Conservation (phyloP, 2,329 filamentous ascomycete genomes). For the Penicillium sp. region DNA sequence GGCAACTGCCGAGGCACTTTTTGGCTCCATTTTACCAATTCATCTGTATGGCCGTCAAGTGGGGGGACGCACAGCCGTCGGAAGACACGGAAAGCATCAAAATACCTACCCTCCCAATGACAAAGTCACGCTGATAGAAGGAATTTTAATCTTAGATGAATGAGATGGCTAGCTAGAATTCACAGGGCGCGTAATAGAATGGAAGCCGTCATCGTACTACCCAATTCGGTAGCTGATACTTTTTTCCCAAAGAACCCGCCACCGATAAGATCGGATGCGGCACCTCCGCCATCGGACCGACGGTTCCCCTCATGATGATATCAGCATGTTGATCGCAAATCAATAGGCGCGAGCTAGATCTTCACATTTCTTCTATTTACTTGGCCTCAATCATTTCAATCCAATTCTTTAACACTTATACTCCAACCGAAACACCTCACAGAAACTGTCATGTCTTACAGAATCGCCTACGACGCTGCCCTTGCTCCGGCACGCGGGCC, state of each 20-base stretch:
- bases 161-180: neutral
- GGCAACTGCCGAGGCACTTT: neutral
- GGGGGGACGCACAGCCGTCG: constrained; percentile 7
- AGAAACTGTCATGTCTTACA: constrained; percentile 37
- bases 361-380: neutral
- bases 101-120: neutral
- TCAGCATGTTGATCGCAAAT: constrained; percentile 3
- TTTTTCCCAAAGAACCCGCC: neutral
- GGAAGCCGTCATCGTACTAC: too few relatives aligned
- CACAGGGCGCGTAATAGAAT: too few relatives aligned
- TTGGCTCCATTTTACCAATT: neutral
- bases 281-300: constrained; percentile 20
- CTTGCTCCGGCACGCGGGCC: constrained; percentile 32
- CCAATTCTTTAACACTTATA: neutral
- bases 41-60: neutral
- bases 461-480: constrained; percentile 32
- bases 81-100: neutral
- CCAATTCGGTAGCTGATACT: neutral
- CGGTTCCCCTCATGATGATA: constrained; percentile 22
- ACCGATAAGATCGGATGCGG: constrained; percentile 27
- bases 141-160: neutral
- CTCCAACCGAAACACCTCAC: neutral
- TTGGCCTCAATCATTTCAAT: neutral
- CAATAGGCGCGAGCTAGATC: neutral
- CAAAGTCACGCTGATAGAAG: neutral